A percentile compares a stretch with the other conserved stretches of the same genome.
phyloP scores from a whole-genome alignment of 768 basidiomycete species.

The Boletus pseudopeckii region DNA sequence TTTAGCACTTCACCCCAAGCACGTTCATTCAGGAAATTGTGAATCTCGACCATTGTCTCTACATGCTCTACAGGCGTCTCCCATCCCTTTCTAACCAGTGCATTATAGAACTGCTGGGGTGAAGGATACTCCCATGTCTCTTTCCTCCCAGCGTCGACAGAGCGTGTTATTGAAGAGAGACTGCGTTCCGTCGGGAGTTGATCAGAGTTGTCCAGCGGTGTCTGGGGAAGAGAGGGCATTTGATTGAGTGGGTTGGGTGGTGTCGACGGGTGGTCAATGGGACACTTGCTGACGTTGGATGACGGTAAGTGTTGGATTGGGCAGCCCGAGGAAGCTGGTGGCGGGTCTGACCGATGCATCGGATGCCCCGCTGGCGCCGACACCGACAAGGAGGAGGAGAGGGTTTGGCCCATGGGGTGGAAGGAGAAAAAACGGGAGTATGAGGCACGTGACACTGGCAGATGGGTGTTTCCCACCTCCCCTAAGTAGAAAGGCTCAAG shows the following conservation, averaged over 20 bases:
- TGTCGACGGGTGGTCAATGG: conserved; percentile 50
- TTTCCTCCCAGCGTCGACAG: conserved; percentile 27
- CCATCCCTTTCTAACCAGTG: conserved; percentile 93
- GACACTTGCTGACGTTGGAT: conserved; percentile 44
- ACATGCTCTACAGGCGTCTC: conserved; percentile 96
- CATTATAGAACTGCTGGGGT: conserved; percentile 98
- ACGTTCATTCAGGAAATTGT: conserved; percentile 95
- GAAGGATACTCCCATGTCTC: conserved; percentile 91
- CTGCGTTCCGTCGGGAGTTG: conserved; percentile 72
- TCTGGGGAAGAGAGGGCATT: conserved; percentile 82
- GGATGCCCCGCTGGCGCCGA: conserved; percentile 12
- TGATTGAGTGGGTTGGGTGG: conserved; percentile 72
- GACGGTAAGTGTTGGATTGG: conserved; percentile 38
- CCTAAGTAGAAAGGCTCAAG: not conserved
- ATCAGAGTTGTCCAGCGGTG: conserved; percentile 49
- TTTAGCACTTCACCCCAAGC: conserved; percentile 93
- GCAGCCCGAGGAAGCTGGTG: conserved; percentile 28
- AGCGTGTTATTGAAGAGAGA: conserved; percentile 83
- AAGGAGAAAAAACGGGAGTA: not conserved
- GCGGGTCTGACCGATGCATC: conserved; percentile 1
- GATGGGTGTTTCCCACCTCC: not conserved
- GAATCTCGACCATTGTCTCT: conserved; percentile 96
- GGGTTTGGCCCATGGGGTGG: conserved; percentile 19
- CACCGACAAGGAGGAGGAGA: conserved; percentile 6
- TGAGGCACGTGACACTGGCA: conserved; percentile 24